Percentiles rank a stretch among this genome's conserved stretches.
These are phyloP conservation scores for Aspergillus tamarii DNA, from an alignment of 2,329 filamentous ascomycete species.

Conservation along the genomic window DNA sequence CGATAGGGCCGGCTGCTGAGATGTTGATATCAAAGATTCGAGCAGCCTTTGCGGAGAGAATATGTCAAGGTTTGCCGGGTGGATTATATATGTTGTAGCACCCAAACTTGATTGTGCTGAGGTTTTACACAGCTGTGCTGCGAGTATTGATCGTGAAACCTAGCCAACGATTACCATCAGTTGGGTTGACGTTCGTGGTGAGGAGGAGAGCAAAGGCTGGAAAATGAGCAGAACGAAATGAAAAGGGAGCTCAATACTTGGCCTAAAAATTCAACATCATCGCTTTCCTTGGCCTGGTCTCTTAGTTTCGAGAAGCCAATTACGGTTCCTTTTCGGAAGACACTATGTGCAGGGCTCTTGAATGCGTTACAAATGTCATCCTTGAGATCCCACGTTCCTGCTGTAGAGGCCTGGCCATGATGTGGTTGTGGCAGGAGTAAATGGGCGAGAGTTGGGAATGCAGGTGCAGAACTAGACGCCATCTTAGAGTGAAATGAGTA, in stretches of 20 bases:
- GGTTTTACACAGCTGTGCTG: slow-evolving; percentile 6
- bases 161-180: neutral
- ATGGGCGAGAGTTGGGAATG: slow-evolving; percentile 36
- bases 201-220: neutral
- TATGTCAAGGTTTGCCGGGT: slow-evolving; percentile 32
- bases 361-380: slow-evolving; percentile 28
- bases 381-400: slow-evolving; percentile 31
- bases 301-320: slow-evolving; percentile 38
- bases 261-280: slow-evolving; percentile 33
- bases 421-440: slow-evolving; percentile 25
- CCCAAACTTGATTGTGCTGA: neutral
- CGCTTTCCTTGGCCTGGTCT: slow-evolving; percentile 23
- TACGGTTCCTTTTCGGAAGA: slow-evolving; percentile 35
- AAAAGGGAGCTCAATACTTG: slow-evolving; percentile 28
- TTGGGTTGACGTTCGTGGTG: neutral
- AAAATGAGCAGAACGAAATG: neutral
- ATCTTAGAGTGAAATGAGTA: slow-evolving; percentile 16
- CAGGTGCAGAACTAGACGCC: slow-evolving; percentile 30
- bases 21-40: slow-evolving; percentile 26
- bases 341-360: slow-evolving; percentile 2
- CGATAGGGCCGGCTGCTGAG: slow-evolving; percentile 19
- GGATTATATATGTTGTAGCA: slow-evolving; percentile 38
- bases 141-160: neutral
- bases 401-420: neutral
- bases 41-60: slow-evolving; percentile 38